These are phyloP conservation scores for Heterococcus sp. DNA, from an alignment of 108 stramenopile genomes.

Conservation along the genomic window DNA sequence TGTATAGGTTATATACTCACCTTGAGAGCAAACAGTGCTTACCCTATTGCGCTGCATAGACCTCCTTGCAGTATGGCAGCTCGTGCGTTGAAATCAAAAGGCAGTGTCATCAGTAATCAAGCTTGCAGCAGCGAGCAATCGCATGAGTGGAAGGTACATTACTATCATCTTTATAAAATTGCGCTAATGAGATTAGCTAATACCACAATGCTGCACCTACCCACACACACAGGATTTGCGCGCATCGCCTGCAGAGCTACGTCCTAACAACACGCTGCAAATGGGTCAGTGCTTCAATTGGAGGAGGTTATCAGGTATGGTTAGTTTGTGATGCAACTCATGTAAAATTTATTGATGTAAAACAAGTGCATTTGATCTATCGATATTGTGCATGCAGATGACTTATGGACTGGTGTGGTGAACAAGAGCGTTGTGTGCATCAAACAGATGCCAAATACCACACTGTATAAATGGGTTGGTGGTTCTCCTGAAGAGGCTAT, in stretches of 20 bases:
- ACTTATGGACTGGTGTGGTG: conserved; percentile 38
- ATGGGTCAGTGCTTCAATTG: conserved; percentile 52
- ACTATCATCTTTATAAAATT: too few species aligned
- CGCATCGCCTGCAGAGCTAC: conserved; percentile 35
- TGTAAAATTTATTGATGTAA: not conserved
- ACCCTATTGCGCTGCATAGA: too few species aligned
- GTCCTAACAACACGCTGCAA: conserved; percentile 16
- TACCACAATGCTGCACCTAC: too few species aligned
- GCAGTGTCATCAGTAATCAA: too few species aligned
- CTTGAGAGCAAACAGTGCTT: too few species aligned
- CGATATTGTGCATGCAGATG: not conserved
- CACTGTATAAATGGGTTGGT: conserved; percentile 11
- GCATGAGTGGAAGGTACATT: too few species aligned
- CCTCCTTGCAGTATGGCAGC: too few species aligned
- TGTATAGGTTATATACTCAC: too few species aligned
- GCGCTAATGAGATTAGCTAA: too few species aligned
- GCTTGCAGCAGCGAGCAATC: too few species aligned
- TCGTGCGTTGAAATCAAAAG: too few species aligned
- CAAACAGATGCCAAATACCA: conserved; percentile 16
- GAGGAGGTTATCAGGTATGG: conserved; percentile 6
- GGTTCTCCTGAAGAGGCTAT: not conserved
- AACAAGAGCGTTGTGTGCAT: conserved; percentile 14
- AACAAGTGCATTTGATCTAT: not conserved
- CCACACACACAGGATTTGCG: conserved; percentile 26
- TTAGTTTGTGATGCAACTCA: not conserved